A percentile compares a stretch with the other conserved stretches of the same genome.
These are phyloP conservation scores for Suhomyces taliae DNA, from an alignment of 1,139 yeast species.

Conservation along the genomic window DNA sequence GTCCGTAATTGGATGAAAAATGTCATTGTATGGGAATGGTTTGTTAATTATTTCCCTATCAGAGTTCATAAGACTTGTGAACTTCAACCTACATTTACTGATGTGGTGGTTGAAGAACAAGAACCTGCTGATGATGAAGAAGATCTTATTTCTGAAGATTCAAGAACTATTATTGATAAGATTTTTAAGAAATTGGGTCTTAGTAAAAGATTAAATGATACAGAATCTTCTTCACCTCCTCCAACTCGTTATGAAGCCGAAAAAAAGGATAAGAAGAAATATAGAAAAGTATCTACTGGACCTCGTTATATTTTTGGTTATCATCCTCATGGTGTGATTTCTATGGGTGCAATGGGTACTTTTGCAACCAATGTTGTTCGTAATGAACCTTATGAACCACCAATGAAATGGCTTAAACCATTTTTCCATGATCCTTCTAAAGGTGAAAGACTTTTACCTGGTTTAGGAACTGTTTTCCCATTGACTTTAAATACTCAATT, in stretches of 20 bases:
- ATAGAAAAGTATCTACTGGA: slow-evolving; percentile 49
- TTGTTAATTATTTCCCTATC: slow-evolving; percentile 80
- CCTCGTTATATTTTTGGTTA: slow-evolving; percentile 88
- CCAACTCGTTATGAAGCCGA: slow-evolving; percentile 5
- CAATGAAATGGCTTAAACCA: slow-evolving; percentile 53
- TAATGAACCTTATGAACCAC: slow-evolving; percentile 47
- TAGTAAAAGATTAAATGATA: slow-evolving; percentile 38
- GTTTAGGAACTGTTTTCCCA: slow-evolving; percentile 69
- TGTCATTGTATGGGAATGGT: slow-evolving; percentile 66
- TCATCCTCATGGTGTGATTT: slow-evolving; percentile 96
- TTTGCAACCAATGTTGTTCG: slow-evolving; percentile 75
- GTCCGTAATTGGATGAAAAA: slow-evolving; percentile 60
- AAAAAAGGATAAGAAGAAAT: slow-evolving; percentile 14
- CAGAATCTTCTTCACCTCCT: slow-evolving; percentile 20
- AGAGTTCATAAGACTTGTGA: slow-evolving; percentile 68
- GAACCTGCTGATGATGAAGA: slow-evolving; percentile 41
- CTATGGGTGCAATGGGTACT: slow-evolving; percentile 88
- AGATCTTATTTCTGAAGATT: slow-evolving; percentile 42
- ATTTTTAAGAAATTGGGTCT: slow-evolving; percentile 41
- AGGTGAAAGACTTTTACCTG: slow-evolving; percentile 66
- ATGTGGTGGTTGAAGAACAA: slow-evolving; percentile 26
- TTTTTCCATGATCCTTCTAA: slow-evolving; percentile 45
- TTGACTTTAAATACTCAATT: slow-evolving; percentile 85
- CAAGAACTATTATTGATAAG: slow-evolving; percentile 39
- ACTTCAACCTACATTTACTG: slow-evolving; percentile 71